phyloP scores from a whole-genome alignment of 352 stramenopile genomes.

The Phytophthora ramorum region DNA sequence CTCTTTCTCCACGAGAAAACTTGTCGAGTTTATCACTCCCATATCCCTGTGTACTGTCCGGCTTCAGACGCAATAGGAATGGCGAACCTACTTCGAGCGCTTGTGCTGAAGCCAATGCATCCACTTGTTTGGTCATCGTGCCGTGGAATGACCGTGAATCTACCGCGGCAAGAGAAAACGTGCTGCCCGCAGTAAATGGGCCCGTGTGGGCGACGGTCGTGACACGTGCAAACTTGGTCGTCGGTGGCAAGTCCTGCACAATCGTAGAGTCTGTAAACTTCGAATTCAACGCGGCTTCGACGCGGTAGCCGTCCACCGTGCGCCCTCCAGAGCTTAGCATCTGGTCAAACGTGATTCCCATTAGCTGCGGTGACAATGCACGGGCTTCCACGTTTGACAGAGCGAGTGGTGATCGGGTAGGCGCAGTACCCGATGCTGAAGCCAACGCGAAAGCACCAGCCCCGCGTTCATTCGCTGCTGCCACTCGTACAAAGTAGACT shows the following conservation, averaged over 20 bases:
- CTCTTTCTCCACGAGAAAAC: constrained; percentile 69
- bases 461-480: constrained; percentile 85
- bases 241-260: constrained; percentile 37
- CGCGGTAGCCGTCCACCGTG: constrained; percentile 59
- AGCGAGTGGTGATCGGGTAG: constrained; percentile 58
- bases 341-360: constrained; percentile 75
- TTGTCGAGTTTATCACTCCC: constrained; percentile 39
- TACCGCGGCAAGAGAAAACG: constrained; percentile 72
- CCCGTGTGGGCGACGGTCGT: constrained; percentile 75
- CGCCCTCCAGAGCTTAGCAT: constrained; percentile 59
- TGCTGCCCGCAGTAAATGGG: constrained; percentile 63
- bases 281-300: constrained; percentile 43
- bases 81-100: constrained; percentile 32
- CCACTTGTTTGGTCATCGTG: constrained; percentile 51
- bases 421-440: constrained; percentile 29
- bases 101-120: constrained; percentile 51
- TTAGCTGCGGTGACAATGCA: constrained; percentile 40
- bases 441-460: constrained; percentile 60
- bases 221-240: constrained; percentile 61
- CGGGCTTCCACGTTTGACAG: constrained; percentile 54
- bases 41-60: constrained; percentile 43
- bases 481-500: constrained; percentile 84
- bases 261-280: constrained; percentile 20
- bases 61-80: constrained; percentile 62
- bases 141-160: constrained; percentile 54